Evolutionary conservation across 2,329 filamentous ascomycete species (phyloP).

Genomic region (Teratosphaeria gauchensis): DNA sequence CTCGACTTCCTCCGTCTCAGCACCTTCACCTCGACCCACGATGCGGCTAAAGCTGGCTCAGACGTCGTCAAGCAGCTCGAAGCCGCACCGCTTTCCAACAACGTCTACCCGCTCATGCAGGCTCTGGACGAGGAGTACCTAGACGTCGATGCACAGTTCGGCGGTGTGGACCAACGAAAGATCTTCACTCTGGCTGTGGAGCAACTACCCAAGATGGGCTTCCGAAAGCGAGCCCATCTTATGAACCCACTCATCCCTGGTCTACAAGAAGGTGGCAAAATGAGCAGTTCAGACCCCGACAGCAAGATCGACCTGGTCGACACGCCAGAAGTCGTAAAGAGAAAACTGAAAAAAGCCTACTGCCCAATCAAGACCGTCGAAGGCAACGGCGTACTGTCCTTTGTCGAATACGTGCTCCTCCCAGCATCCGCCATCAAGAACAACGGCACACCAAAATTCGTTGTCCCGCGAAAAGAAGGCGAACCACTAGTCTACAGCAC

Average conservation of each 20-base stretch:
- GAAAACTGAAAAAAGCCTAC: conserved; percentile 79
- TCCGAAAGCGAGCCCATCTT: conserved; percentile 63
- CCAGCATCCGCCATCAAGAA: conserved; percentile 58
- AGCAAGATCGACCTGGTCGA: conserved; percentile 95
- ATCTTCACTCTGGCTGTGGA: conserved; percentile 81
- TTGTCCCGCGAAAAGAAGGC: conserved; percentile 53
- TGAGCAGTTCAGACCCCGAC: conserved; percentile 59
- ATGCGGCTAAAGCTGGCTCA: conserved; percentile 81
- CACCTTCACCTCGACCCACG: conserved; percentile 61
- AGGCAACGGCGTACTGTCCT: conserved; percentile 76
- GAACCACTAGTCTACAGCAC: conserved; percentile 73
- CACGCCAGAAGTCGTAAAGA: conserved; percentile 58
- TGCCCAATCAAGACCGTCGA: conserved; percentile 67
- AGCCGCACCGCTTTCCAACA: conserved; percentile 62
- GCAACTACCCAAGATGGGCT: conserved; percentile 74
- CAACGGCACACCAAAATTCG: conserved; percentile 49
- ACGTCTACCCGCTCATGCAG: conserved; percentile 81
- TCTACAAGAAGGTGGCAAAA: conserved; percentile 66
- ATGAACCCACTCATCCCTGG: conserved; percentile 89
- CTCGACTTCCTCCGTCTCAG: conserved; percentile 81
- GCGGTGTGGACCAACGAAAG: conserved; percentile 76
- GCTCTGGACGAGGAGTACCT: conserved; percentile 86
- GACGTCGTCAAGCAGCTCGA: conserved; percentile 90
- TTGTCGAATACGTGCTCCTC: conserved; percentile 79
- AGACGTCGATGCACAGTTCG: conserved; percentile 79